phyloP scores from a whole-genome alignment of 805 yeast species.

The Zygosaccharomyces lentus region DNA sequence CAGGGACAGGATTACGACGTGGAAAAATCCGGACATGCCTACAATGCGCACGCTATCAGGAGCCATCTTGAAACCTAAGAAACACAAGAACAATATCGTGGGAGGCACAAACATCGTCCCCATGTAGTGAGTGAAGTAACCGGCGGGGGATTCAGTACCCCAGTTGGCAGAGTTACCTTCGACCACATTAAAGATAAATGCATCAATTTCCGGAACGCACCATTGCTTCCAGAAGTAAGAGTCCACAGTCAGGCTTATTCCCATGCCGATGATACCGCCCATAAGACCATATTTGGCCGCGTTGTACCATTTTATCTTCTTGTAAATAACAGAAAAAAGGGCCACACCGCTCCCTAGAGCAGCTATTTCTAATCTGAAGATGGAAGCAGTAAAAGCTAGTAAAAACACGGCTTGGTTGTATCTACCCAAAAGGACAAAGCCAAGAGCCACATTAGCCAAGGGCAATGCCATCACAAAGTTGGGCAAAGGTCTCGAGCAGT shows the following conservation, averaged over 20 bases:
- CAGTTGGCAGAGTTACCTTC: slow-evolving; percentile 69
- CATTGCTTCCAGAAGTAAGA: slow-evolving; percentile 66
- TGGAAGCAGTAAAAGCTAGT: slow-evolving; percentile 57
- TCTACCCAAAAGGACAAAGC: slow-evolving; percentile 48
- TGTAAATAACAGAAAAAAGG: slow-evolving; percentile 41
- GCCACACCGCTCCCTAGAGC: slow-evolving; percentile 50
- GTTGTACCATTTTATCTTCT: slow-evolving; percentile 43
- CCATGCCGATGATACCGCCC: slow-evolving; percentile 47
- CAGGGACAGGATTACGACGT: slow-evolving; percentile 60
- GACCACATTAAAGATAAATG: slow-evolving; percentile 73
- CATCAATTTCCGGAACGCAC: slow-evolving; percentile 69
- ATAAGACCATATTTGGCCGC: slow-evolving; percentile 39
- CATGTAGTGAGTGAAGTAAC: slow-evolving; percentile 54
- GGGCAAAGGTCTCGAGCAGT: slow-evolving; percentile 83
- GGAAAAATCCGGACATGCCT: slow-evolving; percentile 49
- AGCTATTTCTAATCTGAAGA: slow-evolving; percentile 70
- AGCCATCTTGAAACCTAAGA: slow-evolving; percentile 38
- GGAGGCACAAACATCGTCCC: slow-evolving; percentile 44
- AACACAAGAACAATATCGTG: slow-evolving; percentile 40
- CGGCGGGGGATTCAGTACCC: slow-evolving; percentile 76
- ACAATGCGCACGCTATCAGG: slow-evolving; percentile 42
- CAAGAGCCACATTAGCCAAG: slow-evolving; percentile 52
- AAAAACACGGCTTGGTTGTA: slow-evolving; percentile 46
- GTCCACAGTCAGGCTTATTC: slow-evolving; percentile 54
- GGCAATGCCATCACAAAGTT: slow-evolving; percentile 78